phyloP scores from a whole-genome alignment of 2,329 filamentous ascomycete species.

The Penicillium nordicum region DNA sequence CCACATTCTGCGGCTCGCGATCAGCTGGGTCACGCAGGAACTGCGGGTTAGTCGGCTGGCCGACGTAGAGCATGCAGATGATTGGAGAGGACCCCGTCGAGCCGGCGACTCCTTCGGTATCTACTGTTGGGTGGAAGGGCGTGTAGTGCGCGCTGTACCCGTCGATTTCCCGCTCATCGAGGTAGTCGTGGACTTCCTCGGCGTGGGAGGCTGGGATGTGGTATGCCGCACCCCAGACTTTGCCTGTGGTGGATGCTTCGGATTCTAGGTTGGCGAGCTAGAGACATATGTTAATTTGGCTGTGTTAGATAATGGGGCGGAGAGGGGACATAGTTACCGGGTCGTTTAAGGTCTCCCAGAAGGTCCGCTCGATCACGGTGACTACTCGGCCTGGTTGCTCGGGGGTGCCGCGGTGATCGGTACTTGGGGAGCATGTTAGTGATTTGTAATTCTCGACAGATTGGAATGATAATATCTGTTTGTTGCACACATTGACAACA shows the following conservation, averaged over 20 bases:
- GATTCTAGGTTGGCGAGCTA: constrained; percentile 37
- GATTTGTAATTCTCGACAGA: neutral
- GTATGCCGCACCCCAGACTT: constrained; percentile 91
- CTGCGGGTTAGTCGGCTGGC: constrained; percentile 86
- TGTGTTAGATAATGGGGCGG: neutral
- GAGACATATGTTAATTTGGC: neutral
- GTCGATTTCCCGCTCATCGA: constrained; percentile 96
- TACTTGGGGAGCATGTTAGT: constrained; percentile 50
- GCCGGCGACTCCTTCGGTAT: neutral
- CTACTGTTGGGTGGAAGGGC: constrained; percentile 58
- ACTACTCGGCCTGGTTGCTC: constrained; percentile 85
- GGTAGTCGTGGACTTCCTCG: constrained; percentile 77
- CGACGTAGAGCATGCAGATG: constrained; percentile 81
- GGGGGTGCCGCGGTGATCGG: constrained; percentile 92
- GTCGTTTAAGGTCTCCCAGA: constrained; percentile 73
- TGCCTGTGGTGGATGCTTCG: constrained; percentile 31
- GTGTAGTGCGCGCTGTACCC: constrained; percentile 93
- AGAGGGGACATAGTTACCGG: constrained; percentile 48
- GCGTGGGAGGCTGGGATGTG: constrained; percentile 72
- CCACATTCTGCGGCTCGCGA: constrained; percentile 75
- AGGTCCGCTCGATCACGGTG: constrained; percentile 79
- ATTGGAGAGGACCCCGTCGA: constrained; percentile 32
- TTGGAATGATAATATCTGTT: neutral
- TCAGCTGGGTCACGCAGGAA: constrained; percentile 58
- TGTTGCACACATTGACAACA: neutral